Base-by-base conservation (phyloP, 768 basidiomycete species). In the Kwoniella dendrophila region DNA sequence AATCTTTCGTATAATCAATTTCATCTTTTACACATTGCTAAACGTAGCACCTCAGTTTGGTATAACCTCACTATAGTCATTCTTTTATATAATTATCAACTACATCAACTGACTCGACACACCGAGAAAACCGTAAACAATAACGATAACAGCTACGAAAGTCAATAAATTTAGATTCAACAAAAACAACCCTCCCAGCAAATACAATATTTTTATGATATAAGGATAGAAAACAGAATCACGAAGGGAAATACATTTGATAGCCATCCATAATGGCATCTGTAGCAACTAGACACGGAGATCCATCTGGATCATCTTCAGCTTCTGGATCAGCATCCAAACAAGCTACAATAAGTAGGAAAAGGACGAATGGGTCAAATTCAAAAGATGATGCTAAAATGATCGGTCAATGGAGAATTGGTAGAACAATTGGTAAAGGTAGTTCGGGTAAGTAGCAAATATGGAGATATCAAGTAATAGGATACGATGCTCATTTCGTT, bases 351-450 rank as follows among this genome's bases (percentile, higher is more conserved):
- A 44, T 64, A 53, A 68, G 53, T 33, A 59, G 66, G 47, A 58
- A 69, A 45, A 47, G 59, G 41, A 59, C 59, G 29, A 55, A 63
- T 54, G 51, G 40, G 24, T 45, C 48, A 6, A 63, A 48, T 57
- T 53, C 38, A 24, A 61, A 51, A 24, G 75, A 76, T 4, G 78
- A 80, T 36, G 74, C 68, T 3, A 79, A 76, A 67, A 79, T 78
- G 76, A 88, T 91, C 66, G 90, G 90, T 8, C 80, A 85, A 58
- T 92, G 90, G 90, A 89, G 89, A 76, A 83, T 91, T 43, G 90
- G 90, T 47, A 83, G 88, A 70, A 89, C 88, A n/a, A 86, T 91
- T 70, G 90, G 90, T 12, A 86, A 86, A 68, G 90, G 90, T 44
- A 85, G 84, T 73, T 89, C 88, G 74, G 90, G 90, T 89, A 63